Evolutionary conservation across 768 basidiomycete species (phyloP), one percentile per base, ranked within the genome.

Genomic region (Wakefieldia striispora): DNA sequence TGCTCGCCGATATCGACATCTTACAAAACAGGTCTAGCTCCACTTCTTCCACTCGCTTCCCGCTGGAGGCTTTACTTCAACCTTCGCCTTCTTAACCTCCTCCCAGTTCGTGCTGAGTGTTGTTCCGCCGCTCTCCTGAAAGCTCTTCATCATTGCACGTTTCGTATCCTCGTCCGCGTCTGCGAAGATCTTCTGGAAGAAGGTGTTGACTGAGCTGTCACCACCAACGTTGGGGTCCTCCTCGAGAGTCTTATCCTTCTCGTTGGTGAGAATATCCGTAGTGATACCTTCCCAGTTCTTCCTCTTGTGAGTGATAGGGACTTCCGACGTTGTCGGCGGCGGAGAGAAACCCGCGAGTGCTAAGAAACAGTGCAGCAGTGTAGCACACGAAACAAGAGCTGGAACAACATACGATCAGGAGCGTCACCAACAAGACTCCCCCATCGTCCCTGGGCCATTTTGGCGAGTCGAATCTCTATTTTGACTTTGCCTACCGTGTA

Each of bases 81-180:
- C 84, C 51, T 69, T 74, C 8, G 50, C 75, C 72, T 87, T 88
- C 53, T 67, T 73, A 14, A 99, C 92, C 55, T 93, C 91, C 5
- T 82, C 83, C 95, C 95, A 99, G 67, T 97, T 92, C 0, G 95
- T 99, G 71, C 91, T 94, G 35, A 99, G 74, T 0, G 92, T 87
- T 9, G 97, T 99, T 8, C 97, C 97, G 7, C 93, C 93, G 57
- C 90, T 92, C 74, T 99, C 95, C 52, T 79, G 76, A 68, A 91
- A 97, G 64, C 91, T 95, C 79, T 99, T 99, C 84, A 97, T 84
- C 94, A 99, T 99, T 3, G 97, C 97, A 33, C 85, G 80, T 60
- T 77, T 83, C 13, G 95, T 91, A 60, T 99, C 91, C 0, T 93
- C 90, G 58, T 97, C 93, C 21, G 95, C 89, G 65, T 89, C 90